Conservation (phyloP, 305 asterid species). For the Fraxinus baroniana region DNA sequence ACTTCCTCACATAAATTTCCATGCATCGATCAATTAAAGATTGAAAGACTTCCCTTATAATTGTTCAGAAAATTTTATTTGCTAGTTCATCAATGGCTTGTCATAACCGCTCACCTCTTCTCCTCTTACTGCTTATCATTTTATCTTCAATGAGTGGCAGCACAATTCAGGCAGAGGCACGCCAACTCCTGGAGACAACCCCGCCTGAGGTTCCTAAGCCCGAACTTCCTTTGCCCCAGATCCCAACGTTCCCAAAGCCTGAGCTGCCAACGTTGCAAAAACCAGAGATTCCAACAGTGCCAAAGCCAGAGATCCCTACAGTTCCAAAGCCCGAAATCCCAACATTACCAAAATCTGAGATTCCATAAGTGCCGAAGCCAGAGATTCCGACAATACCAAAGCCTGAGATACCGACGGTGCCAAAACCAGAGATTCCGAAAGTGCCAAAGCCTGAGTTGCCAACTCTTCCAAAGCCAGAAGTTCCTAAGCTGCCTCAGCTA, state of each 20-base stretch:
- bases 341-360: background rate
- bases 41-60: background rate
- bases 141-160: constrained; percentile 5
- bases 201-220: constrained; percentile 14
- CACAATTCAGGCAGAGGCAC: constrained; percentile 1
- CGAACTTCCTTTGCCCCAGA: background rate
- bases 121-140: background rate
- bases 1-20: background rate
- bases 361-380: constrained; percentile 14
- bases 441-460: constrained; percentile 17
- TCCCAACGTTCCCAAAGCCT: background rate
- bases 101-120: background rate
- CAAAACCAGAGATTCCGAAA: constrained; percentile 8
- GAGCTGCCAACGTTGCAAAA: constrained; percentile 7
- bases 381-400: background rate
- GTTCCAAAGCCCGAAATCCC: background rate
- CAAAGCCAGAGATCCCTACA: background rate
- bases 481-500: constrained; percentile 11
- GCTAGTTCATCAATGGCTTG: background rate
- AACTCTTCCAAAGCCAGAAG: constrained; percentile 2
- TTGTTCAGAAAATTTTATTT: background rate
- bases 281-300: background rate
- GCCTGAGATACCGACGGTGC: background rate
- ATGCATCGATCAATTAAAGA: background rate
- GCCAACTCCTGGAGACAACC: constrained; percentile 13